Base-by-base conservation (phyloP, 148 eudicot species). In the Vaccinium corymbosum region DNA sequence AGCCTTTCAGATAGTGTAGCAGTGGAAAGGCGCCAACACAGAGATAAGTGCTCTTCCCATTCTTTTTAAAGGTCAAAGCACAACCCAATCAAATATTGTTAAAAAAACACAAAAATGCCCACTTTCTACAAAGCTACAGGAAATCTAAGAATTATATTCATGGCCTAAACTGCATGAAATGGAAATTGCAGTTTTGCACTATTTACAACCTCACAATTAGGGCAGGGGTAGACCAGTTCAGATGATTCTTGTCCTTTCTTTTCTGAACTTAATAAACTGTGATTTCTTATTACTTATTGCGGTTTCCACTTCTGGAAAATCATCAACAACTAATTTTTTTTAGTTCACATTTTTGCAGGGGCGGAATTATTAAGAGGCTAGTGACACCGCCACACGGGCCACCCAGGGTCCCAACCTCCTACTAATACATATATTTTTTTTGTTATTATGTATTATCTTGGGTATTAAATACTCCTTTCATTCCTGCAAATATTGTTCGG, bases 101-200 rank as follows among this genome's bases (percentile, higher is more conserved):
- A 66, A 66, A 25, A 38, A 71, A 49, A 6, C 32, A 27, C 59
- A 51, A 77, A 51, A 77, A 22, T 77, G 38, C 38, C 80, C 80
- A 77, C 80, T 77, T 77, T 19, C 59, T 22, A 8, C 22, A 9
- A 64, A 22, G 6, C 17, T 27, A 55, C 15, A 17, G 49, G 49
- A 55, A 32, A 56, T 22, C 35, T 13, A 52, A 42, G 55, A 38
- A 52, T 78, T 53, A 57, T 35, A 35, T 70, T 82, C 82, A 82
- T 82, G 82, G 78, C 85, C 87, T 78, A 86, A 86, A 55, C 73
- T 50, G 17, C 80, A 78, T 78, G 61, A 25, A 14, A 13, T 22
- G 64, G 64, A 52, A 77, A 77, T 52, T 22, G 80, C 19, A 75
- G 15, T 48, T 19, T 12, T 20, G 56, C 19, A 0, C 29, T 6